Conservation (phyloP, 768 basidiomycete species). For the Trametes meyenii region DNA sequence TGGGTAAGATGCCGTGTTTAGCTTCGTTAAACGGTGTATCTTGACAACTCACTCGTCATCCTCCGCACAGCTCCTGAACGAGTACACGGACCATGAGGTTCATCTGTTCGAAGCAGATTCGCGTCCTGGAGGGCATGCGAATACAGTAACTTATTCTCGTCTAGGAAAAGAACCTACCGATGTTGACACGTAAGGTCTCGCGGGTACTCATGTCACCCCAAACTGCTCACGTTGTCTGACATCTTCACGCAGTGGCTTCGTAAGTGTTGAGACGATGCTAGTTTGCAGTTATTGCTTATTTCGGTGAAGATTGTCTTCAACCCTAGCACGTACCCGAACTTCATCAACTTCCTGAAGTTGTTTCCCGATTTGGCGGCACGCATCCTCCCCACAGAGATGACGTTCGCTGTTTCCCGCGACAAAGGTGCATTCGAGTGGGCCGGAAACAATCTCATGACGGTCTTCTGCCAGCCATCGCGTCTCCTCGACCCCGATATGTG, state of each 20-base stretch:
- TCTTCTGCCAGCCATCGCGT: conserved; percentile 70
- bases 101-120: conserved; percentile 72
- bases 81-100: conserved; percentile 73
- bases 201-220: not conserved
- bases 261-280: conserved; percentile 34
- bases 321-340: conserved; percentile 77
- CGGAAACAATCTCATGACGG: conserved; percentile 57
- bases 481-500: conserved; percentile 68
- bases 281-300: not conserved
- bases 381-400: conserved; percentile 69
- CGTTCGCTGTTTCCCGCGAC: conserved; percentile 77
- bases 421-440: conserved; percentile 76
- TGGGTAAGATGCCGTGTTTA: conserved; percentile 54
- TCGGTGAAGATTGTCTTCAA: conserved; percentile 69
- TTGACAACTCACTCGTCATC: not conserved
- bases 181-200: conserved; percentile 69
- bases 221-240: not conserved
- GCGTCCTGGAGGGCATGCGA: conserved; percentile 75
- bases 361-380: conserved; percentile 44
- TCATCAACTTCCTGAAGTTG: conserved; percentile 64
- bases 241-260: conserved; percentile 52
- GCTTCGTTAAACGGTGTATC: too few relatives aligned
- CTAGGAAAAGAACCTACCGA: conserved; percentile 45
- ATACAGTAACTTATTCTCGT: conserved; percentile 62
- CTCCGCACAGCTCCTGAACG: conserved; percentile 60